Evolutionary conservation across 345 rosid genomes (phyloP).

Genomic region (Arabidopsis suecica): DNA sequence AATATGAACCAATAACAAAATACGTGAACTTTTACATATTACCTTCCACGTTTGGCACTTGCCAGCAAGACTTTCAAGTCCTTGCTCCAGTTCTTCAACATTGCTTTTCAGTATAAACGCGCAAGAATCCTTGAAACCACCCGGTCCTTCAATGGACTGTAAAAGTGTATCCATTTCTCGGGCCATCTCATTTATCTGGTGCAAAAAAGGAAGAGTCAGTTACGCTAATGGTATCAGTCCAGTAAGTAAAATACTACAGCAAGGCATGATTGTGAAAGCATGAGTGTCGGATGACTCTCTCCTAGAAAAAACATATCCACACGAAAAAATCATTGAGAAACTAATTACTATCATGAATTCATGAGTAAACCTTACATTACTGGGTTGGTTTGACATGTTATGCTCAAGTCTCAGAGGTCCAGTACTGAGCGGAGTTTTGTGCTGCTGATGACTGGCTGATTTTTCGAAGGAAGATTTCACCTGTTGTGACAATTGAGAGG

Average conservation of each 20-base stretch:
- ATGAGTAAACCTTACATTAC: conserved; percentile 60
- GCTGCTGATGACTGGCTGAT: conserved; percentile 52
- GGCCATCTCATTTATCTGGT: conserved; percentile 82
- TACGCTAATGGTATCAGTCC: background rate
- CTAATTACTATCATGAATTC: conserved; percentile 8
- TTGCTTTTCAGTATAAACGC: conserved; percentile 60
- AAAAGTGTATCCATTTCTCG: conserved; percentile 79
- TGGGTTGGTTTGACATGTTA: conserved; percentile 68
- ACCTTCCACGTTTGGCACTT: conserved; percentile 79
- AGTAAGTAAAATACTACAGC: conserved; percentile 19
- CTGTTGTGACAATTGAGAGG: conserved; percentile 57
- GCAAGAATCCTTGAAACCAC: conserved; percentile 87
- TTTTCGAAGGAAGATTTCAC: conserved; percentile 59
- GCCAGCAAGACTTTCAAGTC: conserved; percentile 60
- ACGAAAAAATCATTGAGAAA: background rate
- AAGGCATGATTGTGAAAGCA: conserved; percentile 19
- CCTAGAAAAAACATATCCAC: conserved; percentile 27
- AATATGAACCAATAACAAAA: conserved; percentile 28
- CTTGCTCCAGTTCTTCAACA: conserved; percentile 75
- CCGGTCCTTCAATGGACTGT: conserved; percentile 70
- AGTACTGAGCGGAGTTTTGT: conserved; percentile 46
- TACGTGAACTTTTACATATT: conserved; percentile 8
- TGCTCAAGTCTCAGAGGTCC: conserved; percentile 59
- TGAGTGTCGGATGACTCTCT: conserved; percentile 26
- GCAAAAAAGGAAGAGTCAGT: conserved; percentile 13